A percentile compares a stretch with the other conserved stretches of the same genome.
phyloP scores from a whole-genome alignment of 441 rosid species.

The Jatropha multifida region DNA sequence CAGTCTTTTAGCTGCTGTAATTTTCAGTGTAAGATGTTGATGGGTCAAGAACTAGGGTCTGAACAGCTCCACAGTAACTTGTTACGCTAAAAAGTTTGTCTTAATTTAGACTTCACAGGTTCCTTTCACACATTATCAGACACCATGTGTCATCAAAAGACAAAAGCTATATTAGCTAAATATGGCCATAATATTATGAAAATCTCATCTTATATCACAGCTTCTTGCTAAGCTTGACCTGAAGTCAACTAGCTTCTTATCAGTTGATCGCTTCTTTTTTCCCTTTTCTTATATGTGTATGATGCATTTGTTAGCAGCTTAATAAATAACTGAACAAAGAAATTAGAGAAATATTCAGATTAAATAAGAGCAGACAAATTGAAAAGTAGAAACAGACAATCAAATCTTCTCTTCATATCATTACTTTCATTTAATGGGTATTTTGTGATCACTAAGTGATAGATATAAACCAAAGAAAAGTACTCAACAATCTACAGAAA shows the following conservation, averaged over 20 bases:
- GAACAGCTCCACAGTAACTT: constrained; percentile 29
- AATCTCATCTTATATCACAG: not conserved
- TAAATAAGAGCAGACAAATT: no score
- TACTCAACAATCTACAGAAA: constrained; percentile 11
- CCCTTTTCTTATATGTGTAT: not conserved
- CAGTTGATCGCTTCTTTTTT: not conserved
- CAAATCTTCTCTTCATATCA: not conserved
- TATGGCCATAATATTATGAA: not conserved
- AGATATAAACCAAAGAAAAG: constrained; percentile 20
- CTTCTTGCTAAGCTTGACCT: not conserved
- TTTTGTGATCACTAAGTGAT: constrained; percentile 3
- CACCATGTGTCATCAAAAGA: constrained; percentile 21
- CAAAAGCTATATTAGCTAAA: constrained; percentile 17
- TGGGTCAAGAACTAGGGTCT: constrained; percentile 52
- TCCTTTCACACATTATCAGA: constrained; percentile 29
- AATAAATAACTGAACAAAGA: not conserved
- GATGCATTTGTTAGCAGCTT: not conserved
- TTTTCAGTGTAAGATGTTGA: constrained; percentile 80
- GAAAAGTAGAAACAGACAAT: no score
- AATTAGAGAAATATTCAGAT: not conserved
- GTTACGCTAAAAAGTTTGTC: constrained; percentile 25
- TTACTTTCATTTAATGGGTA: not conserved
- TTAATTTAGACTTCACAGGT: constrained; percentile 26
- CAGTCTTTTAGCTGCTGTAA: constrained; percentile 41
- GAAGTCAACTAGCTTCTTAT: not conserved